Evolutionary conservation across 1,284 basidiomycete species (phyloP).

Genomic region (Coniferiporia sulphurascens): DNA sequence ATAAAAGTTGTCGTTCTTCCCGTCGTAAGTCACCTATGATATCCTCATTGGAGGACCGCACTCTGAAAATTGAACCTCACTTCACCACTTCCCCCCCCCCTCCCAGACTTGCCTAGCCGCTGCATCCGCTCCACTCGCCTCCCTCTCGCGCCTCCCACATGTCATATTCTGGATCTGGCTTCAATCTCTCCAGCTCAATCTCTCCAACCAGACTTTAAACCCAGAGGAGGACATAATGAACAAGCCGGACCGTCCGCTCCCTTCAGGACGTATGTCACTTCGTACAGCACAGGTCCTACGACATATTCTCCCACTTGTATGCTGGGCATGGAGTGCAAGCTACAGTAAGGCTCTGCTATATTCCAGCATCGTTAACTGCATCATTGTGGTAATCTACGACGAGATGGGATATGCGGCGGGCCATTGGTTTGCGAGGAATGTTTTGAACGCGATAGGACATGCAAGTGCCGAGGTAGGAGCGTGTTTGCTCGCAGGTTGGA

Average conservation of each 20-base stretch:
- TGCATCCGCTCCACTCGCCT: conserved; percentile 27
- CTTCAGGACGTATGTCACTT: conserved; percentile 28
- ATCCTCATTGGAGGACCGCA: too few relatives aligned
- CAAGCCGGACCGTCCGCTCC: conserved; percentile 34
- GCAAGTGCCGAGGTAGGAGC: conserved; percentile 30
- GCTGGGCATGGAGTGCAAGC: conserved; percentile 24
- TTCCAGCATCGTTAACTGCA: conserved; percentile 21
- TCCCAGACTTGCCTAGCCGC: conserved; percentile 22
- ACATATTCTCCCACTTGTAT: conserved; percentile 22
- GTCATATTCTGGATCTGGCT: conserved; percentile 40
- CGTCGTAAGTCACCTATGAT: too few relatives aligned
- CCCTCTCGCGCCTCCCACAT: conserved; percentile 18
- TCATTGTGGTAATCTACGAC: conserved; percentile 27
- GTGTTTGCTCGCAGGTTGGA: conserved; percentile 30
- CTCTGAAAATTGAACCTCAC: too few relatives aligned
- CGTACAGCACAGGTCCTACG: conserved; percentile 25
- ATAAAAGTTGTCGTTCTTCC: too few relatives aligned
- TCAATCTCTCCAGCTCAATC: conserved; percentile 35
- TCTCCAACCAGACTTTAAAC: conserved; percentile 37
- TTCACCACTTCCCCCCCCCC: too few relatives aligned
- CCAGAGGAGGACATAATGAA: conserved; percentile 32
- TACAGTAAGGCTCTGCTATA: conserved; percentile 23
- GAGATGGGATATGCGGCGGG: conserved; percentile 22
- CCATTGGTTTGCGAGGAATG: conserved; percentile 28
- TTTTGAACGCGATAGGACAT: conserved; percentile 29